Base-by-base conservation (phyloP, 1,284 basidiomycete species). In the Mycena citricolor region DNA sequence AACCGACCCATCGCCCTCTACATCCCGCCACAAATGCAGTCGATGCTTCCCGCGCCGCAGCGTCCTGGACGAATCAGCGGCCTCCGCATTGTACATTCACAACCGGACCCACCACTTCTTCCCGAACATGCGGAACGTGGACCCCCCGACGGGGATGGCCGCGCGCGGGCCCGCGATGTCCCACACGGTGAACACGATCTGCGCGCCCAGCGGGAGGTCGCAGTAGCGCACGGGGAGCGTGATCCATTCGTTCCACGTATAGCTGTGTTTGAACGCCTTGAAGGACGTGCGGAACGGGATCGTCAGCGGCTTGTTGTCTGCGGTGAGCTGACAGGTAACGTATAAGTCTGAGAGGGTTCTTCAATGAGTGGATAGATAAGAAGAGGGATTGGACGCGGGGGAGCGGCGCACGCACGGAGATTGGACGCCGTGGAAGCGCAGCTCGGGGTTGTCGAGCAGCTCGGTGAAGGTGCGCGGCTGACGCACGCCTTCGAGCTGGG, bases 161-260 rank as follows among this genome's bases (percentile, higher is more conserved):
- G 74, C 73, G 19, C 85, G 75, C 31, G 91, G 82, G 1, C 88
- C 86, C 29, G 83, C 85, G 42, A 94, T 91, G 61, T 98, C 94
- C 85, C 93, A 97, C 16, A 98, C 84, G 1, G 95, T 98, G 60
- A 98, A 90, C 0, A 89, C 86, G 42, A 99, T 76, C 57, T 97
- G 94, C 0, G 94, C 84, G 57, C 74, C 86, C 23, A 93, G 69
- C 1, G 94, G 92, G 4, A 99, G 74, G 57, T 97, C 93, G 40
- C 91, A 89, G 51, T 97, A 95, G 31, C 84, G 84, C 57, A 95
- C 88, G 0, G 94, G 94, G 4, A 98, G 69, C 0, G 88, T 85
- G 34, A 98, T 83, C 78, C 87, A 90, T 69, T 97, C 91, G 58
- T 95, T 95, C 95, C 95, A 99, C 89, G 73, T 85, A 61, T 94